Conservation (phyloP, 139 green algal genomes). For the Tetradesmus obliquus region DNA sequence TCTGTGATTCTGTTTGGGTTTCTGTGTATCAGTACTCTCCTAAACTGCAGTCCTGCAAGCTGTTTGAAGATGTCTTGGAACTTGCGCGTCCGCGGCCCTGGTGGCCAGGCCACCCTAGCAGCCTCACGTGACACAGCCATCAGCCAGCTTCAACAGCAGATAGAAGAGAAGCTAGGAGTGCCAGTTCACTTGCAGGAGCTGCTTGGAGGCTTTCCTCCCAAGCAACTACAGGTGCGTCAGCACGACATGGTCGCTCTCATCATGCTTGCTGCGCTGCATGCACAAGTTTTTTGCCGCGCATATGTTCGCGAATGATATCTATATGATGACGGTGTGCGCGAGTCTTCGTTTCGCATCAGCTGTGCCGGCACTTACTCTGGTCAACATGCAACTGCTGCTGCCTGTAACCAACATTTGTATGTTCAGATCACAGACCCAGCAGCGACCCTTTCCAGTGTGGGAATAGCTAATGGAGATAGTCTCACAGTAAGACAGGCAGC, state of each 20-base stretch:
- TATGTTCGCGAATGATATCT: background rate
- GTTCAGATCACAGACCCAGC: background rate
- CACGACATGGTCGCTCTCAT: background rate
- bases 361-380: background rate
- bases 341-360: background rate
- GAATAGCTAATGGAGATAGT: constrained; percentile 68
- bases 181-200: constrained; percentile 64
- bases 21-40: background rate
- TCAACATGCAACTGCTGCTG: background rate
- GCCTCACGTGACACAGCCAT: constrained; percentile 46
- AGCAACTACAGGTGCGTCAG: constrained; percentile 53
- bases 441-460: constrained; percentile 40
- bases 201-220: constrained; percentile 75
- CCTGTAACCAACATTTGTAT: background rate
- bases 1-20: too few species aligned
- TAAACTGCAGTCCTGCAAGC: background rate
- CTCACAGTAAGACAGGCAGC: constrained; percentile 62
- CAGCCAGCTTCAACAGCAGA: constrained; percentile 53
- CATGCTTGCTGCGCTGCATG: background rate
- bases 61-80: constrained; percentile 29
- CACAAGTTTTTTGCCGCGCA: background rate
- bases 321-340: background rate
- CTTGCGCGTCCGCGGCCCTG: constrained; percentile 45
- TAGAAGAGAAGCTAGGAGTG: constrained; percentile 63
- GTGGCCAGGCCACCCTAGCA: constrained; percentile 51